phyloP scores from a whole-genome alignment of 2,329 filamentous ascomycete species.

The Cryphonectria nitschkei region DNA sequence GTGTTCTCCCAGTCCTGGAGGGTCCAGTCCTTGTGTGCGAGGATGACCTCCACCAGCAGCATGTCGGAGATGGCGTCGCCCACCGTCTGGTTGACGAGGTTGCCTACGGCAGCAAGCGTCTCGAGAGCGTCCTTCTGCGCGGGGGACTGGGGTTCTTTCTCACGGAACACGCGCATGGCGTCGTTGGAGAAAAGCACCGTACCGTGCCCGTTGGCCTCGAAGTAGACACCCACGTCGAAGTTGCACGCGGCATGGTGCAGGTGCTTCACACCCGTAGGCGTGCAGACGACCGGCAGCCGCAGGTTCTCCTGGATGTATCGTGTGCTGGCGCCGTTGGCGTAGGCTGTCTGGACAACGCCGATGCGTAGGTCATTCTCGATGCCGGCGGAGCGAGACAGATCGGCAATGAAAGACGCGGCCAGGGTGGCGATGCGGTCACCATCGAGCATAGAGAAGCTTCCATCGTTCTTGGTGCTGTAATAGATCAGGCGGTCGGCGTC shows the following conservation, averaged over 20 bases:
- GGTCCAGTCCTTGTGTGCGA: constrained; percentile 92
- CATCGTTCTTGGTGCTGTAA: constrained; percentile 85
- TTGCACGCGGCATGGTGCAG: constrained; percentile 95
- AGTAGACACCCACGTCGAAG: constrained; percentile 96
- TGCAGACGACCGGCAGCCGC: constrained; percentile 88
- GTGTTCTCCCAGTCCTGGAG: constrained; percentile 90
- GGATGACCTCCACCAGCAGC: constrained; percentile 92
- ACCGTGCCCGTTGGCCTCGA: constrained; percentile 97
- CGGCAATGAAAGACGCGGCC: constrained; percentile 89
- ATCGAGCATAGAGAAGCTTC: constrained; percentile 88
- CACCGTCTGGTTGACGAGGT: constrained; percentile 97
- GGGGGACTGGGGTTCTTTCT: constrained; percentile 83
- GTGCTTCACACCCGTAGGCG: constrained; percentile 94
- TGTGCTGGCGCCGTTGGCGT: constrained; percentile 94
- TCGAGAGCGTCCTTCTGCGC: constrained; percentile 90
- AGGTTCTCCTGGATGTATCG: constrained; percentile 88
- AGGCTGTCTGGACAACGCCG: constrained; percentile 95
- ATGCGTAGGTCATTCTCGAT: constrained; percentile 82
- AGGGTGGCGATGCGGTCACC: constrained; percentile 96
- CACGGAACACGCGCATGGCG: constrained; percentile 77
- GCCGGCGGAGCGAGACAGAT: constrained; percentile 79
- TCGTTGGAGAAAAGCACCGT: constrained; percentile 92
- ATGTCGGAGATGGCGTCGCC: constrained; percentile 96
- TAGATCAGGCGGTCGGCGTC: constrained; percentile 96
- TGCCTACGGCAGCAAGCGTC: constrained; percentile 78